These are phyloP conservation scores for Penicillium hordei DNA, from an alignment of 2,329 filamentous ascomycete species.

Conservation along the genomic window DNA sequence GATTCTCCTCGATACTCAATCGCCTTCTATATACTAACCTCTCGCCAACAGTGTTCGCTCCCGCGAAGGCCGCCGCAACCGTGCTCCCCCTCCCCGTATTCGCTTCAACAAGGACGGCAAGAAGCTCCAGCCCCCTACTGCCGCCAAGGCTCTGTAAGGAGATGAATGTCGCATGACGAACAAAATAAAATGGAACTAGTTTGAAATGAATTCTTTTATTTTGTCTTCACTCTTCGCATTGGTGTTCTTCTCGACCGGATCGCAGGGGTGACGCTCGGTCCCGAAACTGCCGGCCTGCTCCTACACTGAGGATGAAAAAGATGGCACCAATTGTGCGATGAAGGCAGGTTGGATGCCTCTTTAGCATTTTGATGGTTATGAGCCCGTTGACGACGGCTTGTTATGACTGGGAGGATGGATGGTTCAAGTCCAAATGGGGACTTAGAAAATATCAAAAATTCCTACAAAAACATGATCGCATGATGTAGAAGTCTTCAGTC, in stretches of 20 bases:
- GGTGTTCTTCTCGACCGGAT: conserved; percentile 29
- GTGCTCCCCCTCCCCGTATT: conserved; percentile 93
- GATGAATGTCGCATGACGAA: conserved; percentile 29
- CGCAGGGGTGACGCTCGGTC: conserved; percentile 15
- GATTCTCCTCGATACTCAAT: neutral
- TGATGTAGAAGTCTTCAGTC: neutral
- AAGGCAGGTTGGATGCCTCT: conserved; percentile 10
- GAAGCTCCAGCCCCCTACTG: conserved; percentile 91
- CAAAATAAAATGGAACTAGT: conserved; percentile 39
- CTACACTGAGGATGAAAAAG: conserved; percentile 19
- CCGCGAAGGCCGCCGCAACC: conserved; percentile 95
- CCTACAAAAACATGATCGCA: conserved; percentile 15
- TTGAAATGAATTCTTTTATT: conserved; percentile 40
- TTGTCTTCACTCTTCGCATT: conserved; percentile 33
- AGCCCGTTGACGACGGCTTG: conserved; percentile 20
- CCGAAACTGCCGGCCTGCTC: conserved; percentile 8
- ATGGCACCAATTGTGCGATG: conserved; percentile 16
- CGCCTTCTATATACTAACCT: conserved; percentile 9
- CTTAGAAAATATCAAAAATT: conserved; percentile 27
- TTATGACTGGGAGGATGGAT: conserved; percentile 23
- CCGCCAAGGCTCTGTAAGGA: conserved; percentile 60
- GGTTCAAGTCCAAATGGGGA: conserved; percentile 14
- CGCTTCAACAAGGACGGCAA: conserved; percentile 99
- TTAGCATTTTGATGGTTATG: conserved; percentile 13
- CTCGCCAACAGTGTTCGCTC: conserved; percentile 78